Percentiles rank a stretch among this genome's conserved stretches.
Conservation (phyloP, 177 flowering plant species). For the Vitis hybrid region DNA sequence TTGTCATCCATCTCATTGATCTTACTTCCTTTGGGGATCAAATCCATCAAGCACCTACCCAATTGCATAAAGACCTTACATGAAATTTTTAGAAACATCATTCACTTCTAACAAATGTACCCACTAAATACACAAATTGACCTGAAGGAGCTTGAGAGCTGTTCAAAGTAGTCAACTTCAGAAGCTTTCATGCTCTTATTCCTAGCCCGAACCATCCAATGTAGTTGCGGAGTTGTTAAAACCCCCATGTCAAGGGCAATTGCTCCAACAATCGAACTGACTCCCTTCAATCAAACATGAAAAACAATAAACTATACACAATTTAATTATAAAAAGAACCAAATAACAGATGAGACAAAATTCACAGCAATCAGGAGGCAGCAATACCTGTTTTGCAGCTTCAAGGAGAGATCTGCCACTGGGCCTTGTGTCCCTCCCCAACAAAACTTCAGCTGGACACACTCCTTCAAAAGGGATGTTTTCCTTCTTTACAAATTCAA, state of each 20-base stretch:
- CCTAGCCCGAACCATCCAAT: conserved; percentile 90
- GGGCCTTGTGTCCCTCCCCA: conserved; percentile 97
- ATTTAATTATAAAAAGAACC: background rate
- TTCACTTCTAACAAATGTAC: background rate
- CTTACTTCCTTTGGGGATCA: conserved; percentile 42
- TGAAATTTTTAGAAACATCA: background rate
- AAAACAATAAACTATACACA: background rate
- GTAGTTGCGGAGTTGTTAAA: conserved; percentile 86
- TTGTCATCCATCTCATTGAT: conserved; percentile 27
- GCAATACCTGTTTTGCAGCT: conserved; percentile 75
- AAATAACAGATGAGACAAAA: background rate
- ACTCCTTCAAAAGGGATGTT: conserved; percentile 49
- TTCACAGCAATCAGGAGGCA: background rate
- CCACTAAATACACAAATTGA: conserved; percentile 20
- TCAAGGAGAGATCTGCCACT: conserved; percentile 82
- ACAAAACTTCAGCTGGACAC: conserved; percentile 46
- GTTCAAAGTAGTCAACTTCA: conserved; percentile 66
- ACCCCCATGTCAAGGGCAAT: conserved; percentile 68
- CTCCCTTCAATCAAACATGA: conserved; percentile 51
- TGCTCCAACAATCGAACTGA: conserved; percentile 65
- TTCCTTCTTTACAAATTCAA: conserved; percentile 67
- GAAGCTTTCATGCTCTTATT: conserved; percentile 63
- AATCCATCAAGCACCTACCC: conserved; percentile 69
- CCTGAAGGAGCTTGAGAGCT: conserved; percentile 78
- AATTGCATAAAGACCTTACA: conserved; percentile 8